Evolutionary conservation across 2,329 filamentous ascomycete species (phyloP).

Genomic region (Penicillium sclerotiorum): DNA sequence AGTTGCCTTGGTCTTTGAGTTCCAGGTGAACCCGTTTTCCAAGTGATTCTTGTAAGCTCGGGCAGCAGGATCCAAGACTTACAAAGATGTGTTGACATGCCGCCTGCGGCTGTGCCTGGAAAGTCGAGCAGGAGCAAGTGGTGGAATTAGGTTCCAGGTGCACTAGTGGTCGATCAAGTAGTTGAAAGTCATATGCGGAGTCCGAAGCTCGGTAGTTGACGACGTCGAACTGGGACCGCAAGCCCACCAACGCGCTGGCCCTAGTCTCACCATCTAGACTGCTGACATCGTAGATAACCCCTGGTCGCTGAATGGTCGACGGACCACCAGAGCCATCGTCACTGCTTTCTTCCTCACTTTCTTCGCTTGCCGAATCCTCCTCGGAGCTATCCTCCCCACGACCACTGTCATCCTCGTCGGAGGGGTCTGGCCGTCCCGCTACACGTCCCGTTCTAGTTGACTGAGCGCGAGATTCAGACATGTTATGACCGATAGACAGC

Average conservation of each 20-base stretch:
- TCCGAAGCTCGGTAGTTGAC: slow-evolving; percentile 34
- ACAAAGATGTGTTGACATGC: slow-evolving; percentile 49
- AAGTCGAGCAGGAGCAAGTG: slow-evolving; percentile 42
- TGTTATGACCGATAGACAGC: slow-evolving; percentile 41
- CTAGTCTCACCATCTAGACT: slow-evolving; percentile 33
- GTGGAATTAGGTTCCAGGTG: slow-evolving; percentile 32
- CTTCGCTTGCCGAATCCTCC: slow-evolving; percentile 15
- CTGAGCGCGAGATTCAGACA: slow-evolving; percentile 34
- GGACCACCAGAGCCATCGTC: slow-evolving; percentile 19
- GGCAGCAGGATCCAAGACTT: slow-evolving; percentile 23
- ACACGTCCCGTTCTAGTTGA: slow-evolving; percentile 23
- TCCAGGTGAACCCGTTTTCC: slow-evolving; percentile 1
- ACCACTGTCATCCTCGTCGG: slow-evolving; percentile 19
- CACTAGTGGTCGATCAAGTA: slow-evolving; percentile 39
- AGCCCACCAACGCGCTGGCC: slow-evolving; percentile 37
- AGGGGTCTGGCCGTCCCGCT: slow-evolving; percentile 19
- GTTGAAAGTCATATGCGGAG: slow-evolving; percentile 40
- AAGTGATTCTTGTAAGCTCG: background rate
- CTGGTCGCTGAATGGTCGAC: slow-evolving; percentile 34
- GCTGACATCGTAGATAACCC: slow-evolving; percentile 40
- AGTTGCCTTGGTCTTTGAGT: background rate
- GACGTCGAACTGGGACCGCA: slow-evolving; percentile 38
- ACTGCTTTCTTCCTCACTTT: slow-evolving; percentile 21
- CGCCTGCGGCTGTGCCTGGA: slow-evolving; percentile 29
- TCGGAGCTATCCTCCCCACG: slow-evolving; percentile 16